Evolutionary conservation across 2,329 filamentous ascomycete species (phyloP).

Genomic region (Hypoxylon rubiginosum): DNA sequence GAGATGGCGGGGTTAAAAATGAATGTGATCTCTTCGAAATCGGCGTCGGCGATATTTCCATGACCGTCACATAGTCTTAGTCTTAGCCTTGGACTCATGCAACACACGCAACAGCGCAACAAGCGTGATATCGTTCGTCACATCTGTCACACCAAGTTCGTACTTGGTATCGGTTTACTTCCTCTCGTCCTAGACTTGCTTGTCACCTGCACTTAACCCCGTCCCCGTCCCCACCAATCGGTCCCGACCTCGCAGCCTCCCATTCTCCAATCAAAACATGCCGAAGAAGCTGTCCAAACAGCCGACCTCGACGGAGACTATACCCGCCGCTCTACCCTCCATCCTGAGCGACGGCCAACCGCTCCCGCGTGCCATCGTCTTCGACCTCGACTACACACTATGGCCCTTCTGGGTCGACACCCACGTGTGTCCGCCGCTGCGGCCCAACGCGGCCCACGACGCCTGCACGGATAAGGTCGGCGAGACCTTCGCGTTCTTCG

Average conservation of each 20-base stretch:
- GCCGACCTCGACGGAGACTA: slow-evolving; percentile 44
- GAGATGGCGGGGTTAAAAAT: background rate
- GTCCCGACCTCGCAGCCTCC: slow-evolving; percentile 1
- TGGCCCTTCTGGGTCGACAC: slow-evolving; percentile 99
- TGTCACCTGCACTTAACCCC: background rate
- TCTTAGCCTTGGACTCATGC: background rate
- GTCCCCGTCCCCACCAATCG: background rate
- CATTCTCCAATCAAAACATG: slow-evolving; percentile 21
- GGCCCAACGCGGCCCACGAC: slow-evolving; percentile 59
- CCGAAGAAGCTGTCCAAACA: slow-evolving; percentile 50
- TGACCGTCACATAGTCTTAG: slow-evolving; percentile 6
- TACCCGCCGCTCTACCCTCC: slow-evolving; percentile 53
- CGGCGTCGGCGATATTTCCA: slow-evolving; percentile 25
- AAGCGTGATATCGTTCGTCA: background rate
- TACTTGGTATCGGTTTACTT: background rate
- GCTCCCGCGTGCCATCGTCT: slow-evolving; percentile 86
- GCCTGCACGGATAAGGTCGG: slow-evolving; percentile 67
- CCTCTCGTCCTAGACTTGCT: background rate
- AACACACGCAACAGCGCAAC: background rate
- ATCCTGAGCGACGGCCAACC: slow-evolving; percentile 71
- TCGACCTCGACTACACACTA: slow-evolving; percentile 98
- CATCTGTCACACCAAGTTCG: background rate
- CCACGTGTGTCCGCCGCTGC: slow-evolving; percentile 82
- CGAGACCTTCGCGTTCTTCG: slow-evolving; percentile 79
- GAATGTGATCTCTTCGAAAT: background rate